Base-by-base conservation (phyloP, 2,329 filamentous ascomycete species). In the Cadophora sp. region DNA sequence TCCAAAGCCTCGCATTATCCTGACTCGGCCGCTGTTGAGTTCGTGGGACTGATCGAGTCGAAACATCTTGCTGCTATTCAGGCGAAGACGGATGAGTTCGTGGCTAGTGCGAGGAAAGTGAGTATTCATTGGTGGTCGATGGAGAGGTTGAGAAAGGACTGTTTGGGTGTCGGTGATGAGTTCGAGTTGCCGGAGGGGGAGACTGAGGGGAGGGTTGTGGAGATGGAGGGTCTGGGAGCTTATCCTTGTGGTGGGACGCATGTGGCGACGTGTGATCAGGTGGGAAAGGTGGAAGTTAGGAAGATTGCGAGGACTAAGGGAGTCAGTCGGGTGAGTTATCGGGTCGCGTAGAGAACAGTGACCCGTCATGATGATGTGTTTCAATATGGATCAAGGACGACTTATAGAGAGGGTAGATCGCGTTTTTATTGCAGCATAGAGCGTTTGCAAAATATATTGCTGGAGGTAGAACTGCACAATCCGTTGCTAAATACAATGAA, bases 201-300 rank as follows among this genome's bases (percentile, higher is more conserved):
- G 71, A 60, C 36, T 20, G 55, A 68, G 75, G 87, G 89, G 39
- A 81, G 91, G 9, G 88, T 92, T 0, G 90, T 93, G 27, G 84
- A 87, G 66, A 91, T 93, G 67, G 85, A 87, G 0, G 90, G 89
- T 0, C 84, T 86, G 0, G 91, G 90, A 71, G 84, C 84, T 30
- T 93, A 93, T 80, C 90, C 91, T 0, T 93, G 91, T 76, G 91
- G 91, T 8, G 91, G 91, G 0, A 93, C 91, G 30, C 91, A 93
- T 80, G 90, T 93, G 1, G 36, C 22, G 3, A 80, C 84, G 36
- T 83, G 79, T 20, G 90, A 88, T 22, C 81, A 83, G 67, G 88
- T 85, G 73, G 87, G 89, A 0, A 83, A 84, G 75, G 87, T 87
- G 5, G 85, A 80, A 3, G 88, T 93, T 4, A 89, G 83, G 80